Conservation (phyloP, 2,329 filamentous ascomycete genomes). For the Arthrobotrys megalospora region DNA sequence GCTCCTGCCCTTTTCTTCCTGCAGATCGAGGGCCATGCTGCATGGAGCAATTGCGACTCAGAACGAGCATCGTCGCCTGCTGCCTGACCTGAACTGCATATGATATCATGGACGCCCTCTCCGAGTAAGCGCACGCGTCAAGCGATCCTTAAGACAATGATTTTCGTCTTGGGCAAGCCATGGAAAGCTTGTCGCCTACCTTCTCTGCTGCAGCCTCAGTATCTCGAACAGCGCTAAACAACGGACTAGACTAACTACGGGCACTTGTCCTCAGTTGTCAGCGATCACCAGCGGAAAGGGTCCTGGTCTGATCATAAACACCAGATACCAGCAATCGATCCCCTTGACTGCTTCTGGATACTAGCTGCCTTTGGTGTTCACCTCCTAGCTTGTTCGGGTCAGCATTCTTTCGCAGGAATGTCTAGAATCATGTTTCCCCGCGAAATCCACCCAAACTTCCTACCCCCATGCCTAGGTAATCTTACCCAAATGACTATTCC, state of each 20-base stretch:
- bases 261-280: conserved; percentile 53
- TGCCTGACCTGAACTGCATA: conserved; percentile 45
- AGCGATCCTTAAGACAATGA: conserved; percentile 53
- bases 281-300: conserved; percentile 39
- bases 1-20: conserved; percentile 50
- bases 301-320: conserved; percentile 40
- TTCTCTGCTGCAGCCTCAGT: conserved; percentile 38
- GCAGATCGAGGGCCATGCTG: conserved; percentile 29
- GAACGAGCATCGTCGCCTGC: conserved; percentile 11
- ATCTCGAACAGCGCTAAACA: conserved; percentile 35
- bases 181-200: conserved; percentile 33
- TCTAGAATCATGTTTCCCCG: conserved; percentile 55
- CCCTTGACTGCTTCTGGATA: conserved; percentile 41
- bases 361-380: conserved; percentile 53
- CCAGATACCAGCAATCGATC: conserved; percentile 41
- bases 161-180: conserved; percentile 37
- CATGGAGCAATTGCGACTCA: conserved; percentile 26
- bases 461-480: conserved; percentile 29
- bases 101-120: conserved; percentile 52
- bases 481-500: conserved; percentile 44
- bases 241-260: conserved; percentile 48
- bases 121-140: conserved; percentile 51
- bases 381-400: conserved; percentile 47
- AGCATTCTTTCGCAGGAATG: conserved; percentile 53
- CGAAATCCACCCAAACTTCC: conserved; percentile 35